Base-by-base conservation (phyloP, 306 rosid species). In the Prunus fruticosa region DNA sequence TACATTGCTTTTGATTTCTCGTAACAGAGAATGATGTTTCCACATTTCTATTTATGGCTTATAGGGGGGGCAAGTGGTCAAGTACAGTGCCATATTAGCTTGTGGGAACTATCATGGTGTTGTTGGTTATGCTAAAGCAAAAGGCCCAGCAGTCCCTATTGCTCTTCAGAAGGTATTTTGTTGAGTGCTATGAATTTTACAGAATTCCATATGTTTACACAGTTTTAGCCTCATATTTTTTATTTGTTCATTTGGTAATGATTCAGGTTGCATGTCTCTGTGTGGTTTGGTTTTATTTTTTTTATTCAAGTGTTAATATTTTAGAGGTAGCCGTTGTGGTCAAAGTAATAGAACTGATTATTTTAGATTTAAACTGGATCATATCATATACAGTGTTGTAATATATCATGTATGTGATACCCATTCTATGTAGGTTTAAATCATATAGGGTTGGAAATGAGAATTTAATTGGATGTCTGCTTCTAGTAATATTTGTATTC, bases 81-180 rank as follows among this genome's bases (percentile, higher is more conserved):
- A 92, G 82, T 94, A 86, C 84, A 70, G 91, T 82, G 98, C 96
- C 65, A 85, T 94, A 77, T 63, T 94, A 81, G 97, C 94, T 67
- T 94, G 97, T 82, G 98, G 98, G 78, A 94, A 94, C 83, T 94
- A 89, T 83, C 87, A 92, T 6, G 98, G 98, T 43, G 87, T 90
- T 86, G 80, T 92, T 57, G 96, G 96, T 78, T 94, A 83, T 80
- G 96, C 98, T 22, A 94, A 88, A 88, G 98, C 97, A 76, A 94
- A 92, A 84, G 97, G 96, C 78, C 97, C 98, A 61, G 87, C 93
- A 30, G 81, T 89, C 30, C 92, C 93, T 11, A 81, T 86, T 71
- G 98, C 98, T 70, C 87, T 94, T 71, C 95, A 89, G 71, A 94
- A 92, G 98, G 98, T 86, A 89, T 74, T 18, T 52, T 34, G 16